phyloP scores from a whole-genome alignment of 805 yeast species.

The Blastobotrys terrestris region DNA sequence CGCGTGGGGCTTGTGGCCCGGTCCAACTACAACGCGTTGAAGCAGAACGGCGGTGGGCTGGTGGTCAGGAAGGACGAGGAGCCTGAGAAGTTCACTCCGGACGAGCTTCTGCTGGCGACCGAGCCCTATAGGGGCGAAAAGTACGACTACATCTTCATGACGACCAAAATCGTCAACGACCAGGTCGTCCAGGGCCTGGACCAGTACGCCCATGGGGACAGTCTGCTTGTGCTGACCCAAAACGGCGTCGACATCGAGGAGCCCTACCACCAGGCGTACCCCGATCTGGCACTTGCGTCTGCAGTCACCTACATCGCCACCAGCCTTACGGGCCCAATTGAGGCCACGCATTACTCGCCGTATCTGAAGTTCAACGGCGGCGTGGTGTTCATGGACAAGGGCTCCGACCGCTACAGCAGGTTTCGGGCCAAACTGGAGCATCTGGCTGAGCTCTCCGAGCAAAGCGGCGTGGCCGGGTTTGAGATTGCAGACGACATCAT shows the following conservation, averaged over 20 bases:
- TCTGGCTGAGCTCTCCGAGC: constrained; percentile 2
- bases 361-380: constrained; percentile 7
- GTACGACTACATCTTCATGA: constrained; percentile 13
- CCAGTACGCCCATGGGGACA: constrained; percentile 8
- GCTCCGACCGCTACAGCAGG: background rate
- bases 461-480: constrained; percentile 3
- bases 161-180: constrained; percentile 8
- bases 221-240: constrained; percentile 13
- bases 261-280: constrained; percentile 13
- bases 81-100: constrained; percentile 3
- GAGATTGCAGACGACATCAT: constrained; percentile 8
- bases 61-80: background rate
- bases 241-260: constrained; percentile 18
- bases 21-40: constrained; percentile 13
- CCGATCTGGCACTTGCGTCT: constrained; percentile 10
- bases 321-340: constrained; percentile 11
- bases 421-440: constrained; percentile 1
- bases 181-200: constrained; percentile 7
- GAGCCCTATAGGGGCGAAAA: constrained; percentile 5
- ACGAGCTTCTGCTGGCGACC: constrained; percentile 5
- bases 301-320: constrained; percentile 11
- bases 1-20: constrained; percentile 13
- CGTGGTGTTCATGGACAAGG: constrained; percentile 4
- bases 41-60: constrained; percentile 7
- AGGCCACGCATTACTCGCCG: constrained; percentile 6